A percentile compares a stretch with the other conserved stretches of the same genome.
phyloP scores from a whole-genome alignment of 1,139 yeast species.

The Sugiyamaella grinbergsii region DNA sequence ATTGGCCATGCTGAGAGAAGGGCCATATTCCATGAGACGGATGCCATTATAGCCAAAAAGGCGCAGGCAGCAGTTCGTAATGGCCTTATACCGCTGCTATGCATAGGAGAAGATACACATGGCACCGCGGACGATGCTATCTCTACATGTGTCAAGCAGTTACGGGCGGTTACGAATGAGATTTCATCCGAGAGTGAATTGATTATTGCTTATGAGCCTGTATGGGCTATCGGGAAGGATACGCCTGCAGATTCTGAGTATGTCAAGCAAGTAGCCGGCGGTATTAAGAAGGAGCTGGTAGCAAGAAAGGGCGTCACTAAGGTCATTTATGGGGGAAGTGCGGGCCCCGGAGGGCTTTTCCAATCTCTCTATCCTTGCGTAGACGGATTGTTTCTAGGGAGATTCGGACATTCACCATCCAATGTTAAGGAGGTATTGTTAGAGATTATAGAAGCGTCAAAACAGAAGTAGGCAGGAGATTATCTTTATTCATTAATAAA shows the following conservation, averaged over 20 bases:
- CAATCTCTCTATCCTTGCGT: constrained; percentile 29
- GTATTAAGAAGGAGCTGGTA: constrained; percentile 27
- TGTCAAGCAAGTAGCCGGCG: constrained; percentile 33
- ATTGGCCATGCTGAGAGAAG: constrained; percentile 94
- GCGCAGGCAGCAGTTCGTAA: constrained; percentile 77
- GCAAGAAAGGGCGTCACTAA: constrained; percentile 24
- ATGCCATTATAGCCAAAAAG: constrained; percentile 80
- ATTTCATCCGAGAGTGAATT: constrained; percentile 61
- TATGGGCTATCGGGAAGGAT: constrained; percentile 86
- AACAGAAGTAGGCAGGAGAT: constrained; percentile 5
- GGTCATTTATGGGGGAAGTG: constrained; percentile 38
- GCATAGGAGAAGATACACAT: constrained; percentile 91
- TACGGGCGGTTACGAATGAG: constrained; percentile 71
- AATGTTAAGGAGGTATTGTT: constrained; percentile 31
- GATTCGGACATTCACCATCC: constrained; percentile 35
- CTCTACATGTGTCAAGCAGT: constrained; percentile 75
- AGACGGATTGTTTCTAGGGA: constrained; percentile 38
- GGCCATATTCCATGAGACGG: constrained; percentile 76
- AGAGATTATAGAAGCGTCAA: constrained; percentile 2
- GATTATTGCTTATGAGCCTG: constrained; percentile 91
- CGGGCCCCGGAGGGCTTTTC: constrained; percentile 38
- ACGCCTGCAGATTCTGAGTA: constrained; percentile 35
- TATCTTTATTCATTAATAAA: constrained; percentile 5
- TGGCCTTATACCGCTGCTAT: constrained; percentile 77
- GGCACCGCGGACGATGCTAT: constrained; percentile 73